These are phyloP conservation scores for Arachis hypogaea DNA, from an alignment of 306 rosid species.

Conservation along the genomic window DNA sequence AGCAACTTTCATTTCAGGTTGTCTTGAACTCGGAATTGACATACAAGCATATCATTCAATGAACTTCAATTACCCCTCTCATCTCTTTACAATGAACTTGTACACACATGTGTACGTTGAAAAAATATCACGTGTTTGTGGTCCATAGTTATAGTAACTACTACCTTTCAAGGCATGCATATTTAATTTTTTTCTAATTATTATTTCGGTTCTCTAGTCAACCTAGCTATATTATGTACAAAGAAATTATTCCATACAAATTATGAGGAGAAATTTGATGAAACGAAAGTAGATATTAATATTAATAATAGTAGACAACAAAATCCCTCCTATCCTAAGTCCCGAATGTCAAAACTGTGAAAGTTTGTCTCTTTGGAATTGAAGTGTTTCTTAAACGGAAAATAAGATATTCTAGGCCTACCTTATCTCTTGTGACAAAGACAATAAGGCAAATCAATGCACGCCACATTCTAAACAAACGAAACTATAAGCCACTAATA, in stretches of 20 bases:
- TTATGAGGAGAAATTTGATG: constrained; percentile 5
- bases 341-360: neutral
- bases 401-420: constrained; percentile 20
- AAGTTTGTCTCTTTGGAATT: constrained; percentile 19
- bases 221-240: neutral
- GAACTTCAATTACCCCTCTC: constrained; percentile 30
- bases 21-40: constrained; percentile 31
- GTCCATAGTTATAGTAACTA: constrained; percentile 22
- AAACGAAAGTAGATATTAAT: constrained; percentile 1
- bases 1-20: constrained; percentile 3
- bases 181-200: neutral
- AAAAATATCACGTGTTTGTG: constrained; percentile 13
- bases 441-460: constrained; percentile 11
- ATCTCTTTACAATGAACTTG: constrained; percentile 18
- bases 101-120: neutral
- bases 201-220: constrained; percentile 34
- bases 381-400: constrained; percentile 16
- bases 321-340: constrained; percentile 17
- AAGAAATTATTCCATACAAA: neutral
- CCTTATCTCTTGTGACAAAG: constrained; percentile 45
- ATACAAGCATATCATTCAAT: constrained; percentile 16
- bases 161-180: neutral
- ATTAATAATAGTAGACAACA: constrained; percentile 20
- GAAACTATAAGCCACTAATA: constrained; percentile 20
- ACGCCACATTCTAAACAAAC: constrained; percentile 37